Evolutionary conservation across 2,329 filamentous ascomycete species (phyloP).

Genomic region (Neurospora sp.): DNA sequence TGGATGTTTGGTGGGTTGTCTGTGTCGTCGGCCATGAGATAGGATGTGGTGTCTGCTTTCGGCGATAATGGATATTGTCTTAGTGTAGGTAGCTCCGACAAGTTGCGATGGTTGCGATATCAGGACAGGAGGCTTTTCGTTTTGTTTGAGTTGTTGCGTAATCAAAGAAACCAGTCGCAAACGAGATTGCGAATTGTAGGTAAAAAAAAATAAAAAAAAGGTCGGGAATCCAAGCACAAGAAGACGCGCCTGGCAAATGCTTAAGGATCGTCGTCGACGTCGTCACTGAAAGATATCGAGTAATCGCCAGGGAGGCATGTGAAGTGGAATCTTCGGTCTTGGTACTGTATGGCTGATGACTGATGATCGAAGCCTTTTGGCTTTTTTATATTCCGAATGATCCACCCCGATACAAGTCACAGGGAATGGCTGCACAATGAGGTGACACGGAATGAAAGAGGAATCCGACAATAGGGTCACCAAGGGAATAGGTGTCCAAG

Average conservation of each 20-base stretch:
- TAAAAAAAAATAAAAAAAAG: not conserved
- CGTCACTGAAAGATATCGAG: not conserved
- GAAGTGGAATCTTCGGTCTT: not conserved
- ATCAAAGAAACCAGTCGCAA: not conserved
- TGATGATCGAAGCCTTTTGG: not conserved
- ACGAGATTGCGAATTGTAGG: not conserved
- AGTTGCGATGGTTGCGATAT: not conserved
- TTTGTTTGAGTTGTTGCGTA: not conserved
- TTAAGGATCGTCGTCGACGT: not conserved
- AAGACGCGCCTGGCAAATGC: not conserved
- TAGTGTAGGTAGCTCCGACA: not conserved
- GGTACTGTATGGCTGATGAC: not conserved
- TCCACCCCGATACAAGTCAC: not conserved
- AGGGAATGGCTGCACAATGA: not conserved
- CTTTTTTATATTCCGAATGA: not conserved
- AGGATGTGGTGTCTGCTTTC: not conserved
- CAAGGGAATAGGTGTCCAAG: not conserved
- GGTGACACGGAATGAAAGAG: not conserved
- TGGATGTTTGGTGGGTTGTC: slow-evolving; percentile 10
- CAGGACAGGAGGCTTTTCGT: not conserved
- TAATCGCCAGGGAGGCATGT: not conserved
- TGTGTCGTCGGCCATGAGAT: slow-evolving; percentile 8
- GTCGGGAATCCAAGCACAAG: not conserved
- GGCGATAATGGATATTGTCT: not conserved
- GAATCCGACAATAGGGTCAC: not conserved